Base-by-base conservation (phyloP, 768 basidiomycete species). In the Macrolepiota albuminosa region DNA sequence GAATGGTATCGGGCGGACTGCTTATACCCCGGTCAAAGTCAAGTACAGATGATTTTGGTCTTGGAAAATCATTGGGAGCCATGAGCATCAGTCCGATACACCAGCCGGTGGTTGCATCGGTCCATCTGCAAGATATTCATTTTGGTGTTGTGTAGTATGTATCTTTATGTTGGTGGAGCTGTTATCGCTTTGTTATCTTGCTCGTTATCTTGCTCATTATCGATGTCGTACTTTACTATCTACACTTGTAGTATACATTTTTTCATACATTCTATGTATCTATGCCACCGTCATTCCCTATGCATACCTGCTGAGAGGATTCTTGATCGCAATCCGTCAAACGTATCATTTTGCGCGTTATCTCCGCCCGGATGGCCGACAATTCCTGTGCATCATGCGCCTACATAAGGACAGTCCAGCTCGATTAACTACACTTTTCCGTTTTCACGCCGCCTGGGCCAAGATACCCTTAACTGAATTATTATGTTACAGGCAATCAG, bases 81-180 rank as follows among this genome's bases (percentile, higher is more conserved):
- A 92, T 93, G 91, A 93, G 89, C 65, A 93, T 93, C 63, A 93
- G 91, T 64, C 91, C 91, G 39, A 71, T 67, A 11, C 65, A 64
- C 26, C 66, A 63, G n/a, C 29, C 54, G 3, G 36, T 64, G 57
- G 43, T 53, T 47, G 47, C 60, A 33, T 58, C 58, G 40, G 68
- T 66, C 61, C 57, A 45, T 21, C 56, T 61, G 60, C 53, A 37
- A 33, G 64, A 64, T 18, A 56, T 67, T 16, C 61, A 57, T 45
- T 61, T 69, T 58, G 55, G 54, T 6, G 26, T 31, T 31, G 51
- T 61, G 43, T 63, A 61, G 48, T 24, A 24, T 45, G 48, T 24
- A 24, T 45, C 48, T 40, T 16, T 54, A 31, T 42, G 46, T 39
- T 21, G n/a, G 39, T 16, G 33, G n/a, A 40, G 39, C 52, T 4